A percentile compares a stretch with the other conserved stretches of the same genome.
Conservation (phyloP, 768 basidiomycete genomes). For the Phaffia tasmanica region DNA sequence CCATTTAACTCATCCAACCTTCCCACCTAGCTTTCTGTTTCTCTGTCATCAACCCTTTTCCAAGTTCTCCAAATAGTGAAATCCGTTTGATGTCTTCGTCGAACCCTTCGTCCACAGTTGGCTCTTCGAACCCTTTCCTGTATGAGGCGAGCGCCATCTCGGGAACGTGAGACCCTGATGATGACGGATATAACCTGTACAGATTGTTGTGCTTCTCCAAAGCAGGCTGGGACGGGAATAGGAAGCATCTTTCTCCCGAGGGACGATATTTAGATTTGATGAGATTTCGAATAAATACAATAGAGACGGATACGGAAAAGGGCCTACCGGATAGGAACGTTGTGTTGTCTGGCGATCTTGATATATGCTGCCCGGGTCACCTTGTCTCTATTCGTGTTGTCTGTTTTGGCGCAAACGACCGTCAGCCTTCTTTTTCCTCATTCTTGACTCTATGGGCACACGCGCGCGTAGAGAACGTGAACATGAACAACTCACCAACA, state of each 20-base stretch:
- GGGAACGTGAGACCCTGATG: slow-evolving; percentile 32
- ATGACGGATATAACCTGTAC: slow-evolving; percentile 54
- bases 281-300: slow-evolving; percentile 7
- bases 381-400: slow-evolving; percentile 80
- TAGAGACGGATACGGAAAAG: not conserved
- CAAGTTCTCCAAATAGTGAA: too few species aligned
- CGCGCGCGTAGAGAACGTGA: too few species aligned
- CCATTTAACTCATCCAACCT: too few species aligned
- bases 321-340: slow-evolving; percentile 50
- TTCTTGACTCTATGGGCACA: too few species aligned
- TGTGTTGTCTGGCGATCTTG: slow-evolving; percentile 50
- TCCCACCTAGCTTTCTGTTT: too few species aligned
- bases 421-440: too few species aligned
- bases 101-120: slow-evolving; percentile 59
- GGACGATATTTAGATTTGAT: too few species aligned
- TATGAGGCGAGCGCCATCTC: slow-evolving; percentile 34
- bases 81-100: slow-evolving; percentile 65
- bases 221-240: not conserved
- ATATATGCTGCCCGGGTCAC: slow-evolving; percentile 62
- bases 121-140: slow-evolving; percentile 46
- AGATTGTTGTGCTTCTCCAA: slow-evolving; percentile 82
- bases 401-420: slow-evolving; percentile 39
- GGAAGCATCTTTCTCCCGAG: slow-evolving; percentile 49
- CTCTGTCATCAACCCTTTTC: too few species aligned
- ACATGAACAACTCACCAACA: slow-evolving; percentile 48